A percentile compares a stretch with the other conserved stretches of the same genome.
Conservation (phyloP, 2,329 filamentous ascomycete genomes). For the Cladophialophora psammophila region DNA sequence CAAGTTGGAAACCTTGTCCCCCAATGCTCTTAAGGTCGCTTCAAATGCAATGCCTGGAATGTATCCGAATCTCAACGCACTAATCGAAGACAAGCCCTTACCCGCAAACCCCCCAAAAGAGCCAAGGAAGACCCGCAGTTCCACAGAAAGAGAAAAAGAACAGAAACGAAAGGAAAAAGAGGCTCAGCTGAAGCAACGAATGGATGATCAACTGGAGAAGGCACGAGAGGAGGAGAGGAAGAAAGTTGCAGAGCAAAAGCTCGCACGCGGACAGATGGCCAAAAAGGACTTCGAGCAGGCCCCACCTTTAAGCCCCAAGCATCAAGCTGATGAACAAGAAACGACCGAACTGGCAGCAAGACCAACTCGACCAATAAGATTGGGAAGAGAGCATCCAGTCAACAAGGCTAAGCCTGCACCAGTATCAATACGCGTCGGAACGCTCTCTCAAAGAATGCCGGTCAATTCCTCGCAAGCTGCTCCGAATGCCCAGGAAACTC, state of each 20-base stretch:
- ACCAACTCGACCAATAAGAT: constrained; percentile 51
- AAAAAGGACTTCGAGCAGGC: constrained; percentile 43
- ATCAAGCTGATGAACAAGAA: constrained; percentile 31
- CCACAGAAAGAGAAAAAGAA: constrained; percentile 62
- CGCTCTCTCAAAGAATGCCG: constrained; percentile 55
- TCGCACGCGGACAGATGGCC: constrained; percentile 46
- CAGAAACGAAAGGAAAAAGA: constrained; percentile 44
- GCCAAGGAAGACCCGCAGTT: constrained; percentile 63
- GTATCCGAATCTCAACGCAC: constrained; percentile 41
- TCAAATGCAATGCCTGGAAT: constrained; percentile 42
- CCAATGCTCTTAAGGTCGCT: constrained; percentile 46
- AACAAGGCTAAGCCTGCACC: constrained; percentile 54
- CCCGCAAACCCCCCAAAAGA: constrained; percentile 47
- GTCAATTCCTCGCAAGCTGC: constrained; percentile 62
- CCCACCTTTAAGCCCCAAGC: constrained; percentile 39
- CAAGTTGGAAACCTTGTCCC: constrained; percentile 62
- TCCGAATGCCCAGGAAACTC: constrained; percentile 65
- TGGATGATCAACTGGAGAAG: constrained; percentile 49
- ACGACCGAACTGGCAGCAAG: constrained; percentile 47
- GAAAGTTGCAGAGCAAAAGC: constrained; percentile 44
- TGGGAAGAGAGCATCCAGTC: constrained; percentile 49
- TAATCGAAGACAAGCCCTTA: constrained; percentile 37
- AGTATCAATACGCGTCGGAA: constrained; percentile 59
- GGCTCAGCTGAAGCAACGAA: constrained; percentile 41
- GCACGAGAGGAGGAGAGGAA: constrained; percentile 47